Base-by-base conservation (phyloP, 495 filamentous ascomycete genomes). In the Penicillium chermesinum region DNA sequence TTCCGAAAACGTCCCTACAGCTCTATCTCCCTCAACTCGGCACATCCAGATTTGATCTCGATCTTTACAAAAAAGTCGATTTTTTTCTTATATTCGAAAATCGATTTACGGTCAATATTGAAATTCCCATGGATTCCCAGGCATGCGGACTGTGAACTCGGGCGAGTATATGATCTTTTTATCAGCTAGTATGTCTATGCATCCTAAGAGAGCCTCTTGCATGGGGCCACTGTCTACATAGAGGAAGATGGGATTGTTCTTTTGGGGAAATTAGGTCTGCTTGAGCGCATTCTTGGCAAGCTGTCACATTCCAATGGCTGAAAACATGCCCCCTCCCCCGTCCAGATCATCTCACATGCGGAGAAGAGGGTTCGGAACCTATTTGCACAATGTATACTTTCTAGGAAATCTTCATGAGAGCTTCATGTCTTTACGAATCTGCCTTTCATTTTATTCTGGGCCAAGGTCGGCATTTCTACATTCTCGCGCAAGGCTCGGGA, bases 401-500 rank as follows among this genome's bases (percentile, higher is more conserved):
- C 5, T 7, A 13, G 14, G 15, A 34, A 12, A 19, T 20, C 3
- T 35, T 16, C 41, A 14, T 53, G 51, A 8, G 30, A 16, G 1
- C 30, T 14, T 18, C 48, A 45, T 20, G 49, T 53, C 14, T 44
- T 45, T 1, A 45, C 51, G 7, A 37, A 36, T 4, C 44, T 40
- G 38, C 44, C 36, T 13, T 19, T 13, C 25, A 49, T 10, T 22
- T 44, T 49, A 15, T 1, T 41, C 22, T 37, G 34, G 1, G 49
- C 40, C 22, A 41, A 47, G 1, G 13, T 7, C 38, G 50, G 44
- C 2, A 52, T 38, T 2, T 48, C 44, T 7, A 42, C 44, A n/a
- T 47, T 41, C 38, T 52, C 50, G n/a, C 49, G 49, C 36, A 52
- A 18, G 2, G 35, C 37, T 43, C 49, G n/a, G n/a, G n/a, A n/a